Conservation (phyloP, 1,139 yeast genomes). For the Debaryomyces nepalensis region DNA sequence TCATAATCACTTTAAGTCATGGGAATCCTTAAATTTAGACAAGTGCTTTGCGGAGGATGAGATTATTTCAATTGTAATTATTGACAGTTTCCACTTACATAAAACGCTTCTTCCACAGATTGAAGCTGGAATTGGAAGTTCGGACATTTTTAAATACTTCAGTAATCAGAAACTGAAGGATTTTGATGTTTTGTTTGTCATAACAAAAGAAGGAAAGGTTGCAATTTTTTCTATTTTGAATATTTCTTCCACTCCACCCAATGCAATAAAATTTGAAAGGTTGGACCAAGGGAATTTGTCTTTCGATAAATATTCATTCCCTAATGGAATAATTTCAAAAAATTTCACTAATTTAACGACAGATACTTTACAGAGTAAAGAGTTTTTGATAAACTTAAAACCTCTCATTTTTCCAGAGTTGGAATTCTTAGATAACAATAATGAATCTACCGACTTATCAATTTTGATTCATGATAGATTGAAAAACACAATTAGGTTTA, state of each 20-base stretch:
- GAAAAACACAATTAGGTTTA: slow-evolving; percentile 41
- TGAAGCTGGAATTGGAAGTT: slow-evolving; percentile 11
- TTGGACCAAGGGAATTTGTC: slow-evolving; percentile 17
- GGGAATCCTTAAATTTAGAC: slow-evolving; percentile 59
- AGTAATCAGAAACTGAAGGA: slow-evolving; percentile 22
- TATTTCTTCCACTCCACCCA: slow-evolving; percentile 54
- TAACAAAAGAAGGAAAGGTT: slow-evolving; percentile 50
- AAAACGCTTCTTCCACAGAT: slow-evolving; percentile 25
- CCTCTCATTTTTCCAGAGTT: slow-evolving; percentile 34
- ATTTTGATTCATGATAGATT: slow-evolving; percentile 45
- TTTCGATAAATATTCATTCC: slow-evolving; percentile 23
- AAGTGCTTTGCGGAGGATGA: slow-evolving; percentile 24
- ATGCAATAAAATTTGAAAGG: slow-evolving; percentile 31
- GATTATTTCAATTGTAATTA: slow-evolving; percentile 48
- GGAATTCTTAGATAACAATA: slow-evolving; percentile 21
- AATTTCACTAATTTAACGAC: slow-evolving; percentile 7
- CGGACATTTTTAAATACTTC: slow-evolving; percentile 17
- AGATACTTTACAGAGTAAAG: slow-evolving; percentile 5
- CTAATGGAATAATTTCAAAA: slow-evolving; percentile 13
- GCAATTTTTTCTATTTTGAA: slow-evolving; percentile 56
- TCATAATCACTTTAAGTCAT: slow-evolving; percentile 59
- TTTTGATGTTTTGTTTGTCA: slow-evolving; percentile 59
- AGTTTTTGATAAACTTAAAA: slow-evolving; percentile 18
- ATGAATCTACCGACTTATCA: slow-evolving; percentile 21
- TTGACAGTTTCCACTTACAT: slow-evolving; percentile 57